Evolutionary conservation across 345 rosid species (phyloP).

Genomic region (Pistacia atlantica): DNA sequence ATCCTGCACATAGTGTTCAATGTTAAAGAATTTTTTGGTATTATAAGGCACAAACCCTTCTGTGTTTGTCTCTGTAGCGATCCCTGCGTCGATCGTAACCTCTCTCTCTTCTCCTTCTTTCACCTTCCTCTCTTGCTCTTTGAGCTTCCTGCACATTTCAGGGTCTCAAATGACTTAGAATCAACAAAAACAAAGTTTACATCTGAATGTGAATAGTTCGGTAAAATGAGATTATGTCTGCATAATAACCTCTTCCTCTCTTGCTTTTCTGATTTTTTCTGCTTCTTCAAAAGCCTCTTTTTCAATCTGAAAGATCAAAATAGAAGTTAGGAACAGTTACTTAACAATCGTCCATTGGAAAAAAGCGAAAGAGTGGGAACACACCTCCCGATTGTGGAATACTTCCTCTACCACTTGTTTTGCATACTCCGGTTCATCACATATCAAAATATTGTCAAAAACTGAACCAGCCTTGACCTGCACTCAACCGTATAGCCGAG

Average conservation of each 20-base stretch:
- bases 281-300: constrained; percentile 51
- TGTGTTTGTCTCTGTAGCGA: constrained; percentile 37
- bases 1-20: not conserved
- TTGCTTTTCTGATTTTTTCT: constrained; percentile 41
- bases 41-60: constrained; percentile 30
- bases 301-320: constrained; percentile 38
- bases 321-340: not conserved
- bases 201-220: not conserved
- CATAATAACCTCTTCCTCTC: constrained; percentile 46
- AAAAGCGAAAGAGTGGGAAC: constrained; percentile 1
- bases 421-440: constrained; percentile 54
- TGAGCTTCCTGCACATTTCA: constrained; percentile 45
- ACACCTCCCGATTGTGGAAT: constrained; percentile 46
- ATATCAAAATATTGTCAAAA: constrained; percentile 43
- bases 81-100: constrained; percentile 39
- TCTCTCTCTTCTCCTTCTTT: constrained; percentile 49
- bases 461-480: constrained; percentile 59
- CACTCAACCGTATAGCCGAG: not conserved
- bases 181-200: constrained; percentile 1
- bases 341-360: not conserved
- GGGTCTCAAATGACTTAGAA: constrained; percentile 3
- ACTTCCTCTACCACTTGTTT: constrained; percentile 44
- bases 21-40: not conserved
- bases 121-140: constrained; percentile 52
- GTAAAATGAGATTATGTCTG: not conserved